Percentiles rank a stretch among this genome's conserved stretches.
These are phyloP conservation scores for Colletotrichum sp. DNA, from an alignment of 2,329 filamentous ascomycete species.

Conservation along the genomic window DNA sequence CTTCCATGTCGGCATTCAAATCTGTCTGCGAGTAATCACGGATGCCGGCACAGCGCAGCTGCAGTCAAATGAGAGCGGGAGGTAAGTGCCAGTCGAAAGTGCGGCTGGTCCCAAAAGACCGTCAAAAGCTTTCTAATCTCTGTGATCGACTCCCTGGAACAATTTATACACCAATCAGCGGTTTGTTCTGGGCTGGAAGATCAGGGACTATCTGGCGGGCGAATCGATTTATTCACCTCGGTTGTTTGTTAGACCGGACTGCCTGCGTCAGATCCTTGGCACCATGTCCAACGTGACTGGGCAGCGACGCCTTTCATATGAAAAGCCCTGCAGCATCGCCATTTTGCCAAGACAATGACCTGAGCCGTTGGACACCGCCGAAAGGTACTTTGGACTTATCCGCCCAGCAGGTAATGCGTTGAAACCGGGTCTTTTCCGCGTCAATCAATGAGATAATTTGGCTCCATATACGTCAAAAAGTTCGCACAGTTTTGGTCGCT, in stretches of 20 bases:
- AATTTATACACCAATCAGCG: conserved; percentile 17
- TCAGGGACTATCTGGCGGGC: not conserved
- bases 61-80: not conserved
- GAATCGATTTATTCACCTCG: not conserved
- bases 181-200: not conserved
- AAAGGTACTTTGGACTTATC: not conserved
- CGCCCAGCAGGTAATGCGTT: not conserved
- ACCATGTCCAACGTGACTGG: not conserved
- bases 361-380: not conserved
- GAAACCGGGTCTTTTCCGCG: not conserved
- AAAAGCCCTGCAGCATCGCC: conserved; percentile 8
- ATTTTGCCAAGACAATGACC: conserved; percentile 7
- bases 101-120: not conserved
- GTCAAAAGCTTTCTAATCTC: not conserved
- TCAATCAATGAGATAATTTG: not conserved
- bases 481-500: rapidly evolving
- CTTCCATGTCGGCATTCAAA: not conserved
- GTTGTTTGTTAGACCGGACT: not conserved
- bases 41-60: not conserved
- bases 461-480: rapidly evolving
- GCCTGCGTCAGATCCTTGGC: conserved; percentile 2
- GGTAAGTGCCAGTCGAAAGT: not conserved
- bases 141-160: not conserved
- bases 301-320: not conserved
- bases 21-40: not conserved